Evolutionary conservation across 345 rosid genomes (phyloP).

Genomic region (Diplotaxis tenuifolia): DNA sequence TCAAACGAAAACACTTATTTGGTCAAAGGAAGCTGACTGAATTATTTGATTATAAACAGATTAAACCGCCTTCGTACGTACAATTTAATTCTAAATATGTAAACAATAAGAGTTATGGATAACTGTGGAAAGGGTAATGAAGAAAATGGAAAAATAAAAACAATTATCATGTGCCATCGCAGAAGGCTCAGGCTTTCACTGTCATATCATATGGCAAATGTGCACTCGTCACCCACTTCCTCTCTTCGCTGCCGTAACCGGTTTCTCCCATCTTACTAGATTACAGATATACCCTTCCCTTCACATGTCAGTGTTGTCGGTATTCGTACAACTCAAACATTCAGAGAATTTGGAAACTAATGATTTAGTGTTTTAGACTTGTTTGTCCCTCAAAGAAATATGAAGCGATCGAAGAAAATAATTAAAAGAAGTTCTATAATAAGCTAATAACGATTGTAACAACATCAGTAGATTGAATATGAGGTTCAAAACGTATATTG

Average conservation of each 20-base stretch:
- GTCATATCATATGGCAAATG: conserved; percentile 25
- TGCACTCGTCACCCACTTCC: conserved; percentile 30
- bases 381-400: background rate
- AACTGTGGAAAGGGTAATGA: background rate
- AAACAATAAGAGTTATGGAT: background rate
- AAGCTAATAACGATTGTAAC: background rate
- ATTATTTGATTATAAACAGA: background rate
- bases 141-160: background rate
- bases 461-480: background rate
- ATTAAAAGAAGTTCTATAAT: background rate
- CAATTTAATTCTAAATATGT: background rate
- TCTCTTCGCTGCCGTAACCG: conserved; percentile 8
- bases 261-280: background rate
- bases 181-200: conserved; percentile 23
- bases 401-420: background rate
- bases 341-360: background rate
- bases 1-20: conserved; percentile 11
- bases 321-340: conserved; percentile 1
- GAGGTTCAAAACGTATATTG: background rate
- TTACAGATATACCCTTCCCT: conserved; percentile 1
- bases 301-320: conserved; percentile 16
- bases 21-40: background rate
- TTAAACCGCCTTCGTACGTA: background rate
- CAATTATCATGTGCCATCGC: conserved; percentile 23
- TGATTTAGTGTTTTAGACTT: background rate